Evolutionary conservation across 108 stramenopile genomes (phyloP), one percentile per base, ranked within the genome.

Genomic region (Nannochloropsis oceanica): DNA sequence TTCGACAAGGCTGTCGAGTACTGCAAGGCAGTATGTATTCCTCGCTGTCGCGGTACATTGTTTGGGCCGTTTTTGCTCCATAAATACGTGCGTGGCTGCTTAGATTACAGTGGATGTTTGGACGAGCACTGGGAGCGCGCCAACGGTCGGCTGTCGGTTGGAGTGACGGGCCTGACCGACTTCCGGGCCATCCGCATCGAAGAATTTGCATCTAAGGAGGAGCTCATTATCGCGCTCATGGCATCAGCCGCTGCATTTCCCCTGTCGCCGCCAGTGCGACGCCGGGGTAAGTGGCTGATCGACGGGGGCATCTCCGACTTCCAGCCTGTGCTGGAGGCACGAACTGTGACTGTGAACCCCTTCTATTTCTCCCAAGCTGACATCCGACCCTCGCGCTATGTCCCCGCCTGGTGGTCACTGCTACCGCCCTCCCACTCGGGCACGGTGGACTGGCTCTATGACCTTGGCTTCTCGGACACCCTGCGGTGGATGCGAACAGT

Each of bases 401-500:
- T 91, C 11, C 91, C 91, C 22, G 82, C 90, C 13, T 90, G 89
- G 88, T 91, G 91, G 91, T 84, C 88, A 11, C 85, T 86, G n/a
- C 79, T 89, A 20, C 88, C 91, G 24, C 91, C 91, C 44, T 73
- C 80, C 14, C 82, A 89, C 86, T 24, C 83, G 26, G 79, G 79
- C 11, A 90, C 89, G 26, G 84, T 91, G 27, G 91, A 91, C 44
- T 91, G 91, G 89, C 82, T 91, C 11, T 91, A 91, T 73, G 89
- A 91, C 43, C 89, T 91, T 8, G 91, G 91, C 20, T 89, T 86
- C 27, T 43, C 85, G 24, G 91, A 91, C 44, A 85, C 89, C 10
- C 85, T 88, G 25, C 81, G 79, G 26, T 89, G 89, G 89, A 89
- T 89, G 88, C 83, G 84, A 7, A 42, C 83, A 5, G 43, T 34